phyloP scores from a whole-genome alignment of 305 asterid species.

The Rubia balearica region DNA sequence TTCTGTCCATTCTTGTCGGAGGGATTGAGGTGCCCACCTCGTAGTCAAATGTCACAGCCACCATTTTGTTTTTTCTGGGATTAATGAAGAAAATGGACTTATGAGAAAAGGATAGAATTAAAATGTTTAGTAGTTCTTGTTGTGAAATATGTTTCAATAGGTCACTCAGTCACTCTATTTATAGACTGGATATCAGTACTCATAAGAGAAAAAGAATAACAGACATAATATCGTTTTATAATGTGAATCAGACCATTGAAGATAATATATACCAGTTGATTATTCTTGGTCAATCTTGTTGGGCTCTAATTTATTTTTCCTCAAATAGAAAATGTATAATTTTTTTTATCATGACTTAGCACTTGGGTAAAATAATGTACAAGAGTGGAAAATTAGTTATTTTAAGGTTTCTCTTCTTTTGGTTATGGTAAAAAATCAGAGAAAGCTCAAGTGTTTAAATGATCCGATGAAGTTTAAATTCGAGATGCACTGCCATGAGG shows the following conservation, averaged over 20 bases:
- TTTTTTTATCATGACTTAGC: no score
- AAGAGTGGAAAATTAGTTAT: no score
- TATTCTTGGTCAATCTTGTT: not conserved
- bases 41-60: not conserved
- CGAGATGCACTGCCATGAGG: no score
- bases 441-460: no score
- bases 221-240: not conserved
- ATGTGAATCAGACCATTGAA: not conserved
- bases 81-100: not conserved
- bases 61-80: not conserved
- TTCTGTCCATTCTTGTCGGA: not conserved
- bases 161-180: not conserved
- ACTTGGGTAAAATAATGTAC: no score
- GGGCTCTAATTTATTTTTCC: not conserved
- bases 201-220: not conserved
- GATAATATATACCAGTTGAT: not conserved
- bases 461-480: no score
- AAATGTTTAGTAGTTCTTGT: not conserved
- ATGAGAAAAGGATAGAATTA: not conserved
- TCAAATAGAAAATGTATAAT: no score
- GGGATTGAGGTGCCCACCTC: slow-evolving; percentile 3
- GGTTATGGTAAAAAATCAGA: no score
- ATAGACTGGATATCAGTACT: not conserved
- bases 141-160: not conserved
- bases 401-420: no score